Evolutionary conservation across 306 rosid genomes (phyloP).

Genomic region (Delonix regia): DNA sequence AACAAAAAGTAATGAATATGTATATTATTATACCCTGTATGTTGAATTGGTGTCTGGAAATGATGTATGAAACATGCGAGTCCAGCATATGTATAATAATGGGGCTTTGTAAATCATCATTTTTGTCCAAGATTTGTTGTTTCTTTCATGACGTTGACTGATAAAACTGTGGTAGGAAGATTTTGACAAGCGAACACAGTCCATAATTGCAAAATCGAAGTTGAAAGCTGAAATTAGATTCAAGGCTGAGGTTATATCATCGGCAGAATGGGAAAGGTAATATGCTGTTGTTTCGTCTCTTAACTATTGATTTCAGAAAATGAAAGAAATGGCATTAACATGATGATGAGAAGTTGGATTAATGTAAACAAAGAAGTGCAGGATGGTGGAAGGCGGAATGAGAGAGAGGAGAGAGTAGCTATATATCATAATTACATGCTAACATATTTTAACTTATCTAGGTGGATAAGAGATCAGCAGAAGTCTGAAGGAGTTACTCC

Average conservation of each 20-base stretch:
- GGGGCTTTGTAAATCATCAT: slow-evolving; percentile 21
- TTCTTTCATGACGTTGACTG: slow-evolving; percentile 36
- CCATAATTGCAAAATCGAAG: slow-evolving; percentile 78
- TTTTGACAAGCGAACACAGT: slow-evolving; percentile 89
- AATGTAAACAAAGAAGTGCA: slow-evolving; percentile 15
- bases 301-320: background rate
- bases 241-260: slow-evolving; percentile 85
- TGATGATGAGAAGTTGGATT: slow-evolving; percentile 19
- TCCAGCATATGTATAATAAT: slow-evolving; percentile 2
- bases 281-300: slow-evolving; percentile 31
- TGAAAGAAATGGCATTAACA: slow-evolving; percentile 15
- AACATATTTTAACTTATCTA: slow-evolving; percentile 42
- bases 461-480: slow-evolving; percentile 97
- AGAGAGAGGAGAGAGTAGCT: slow-evolving; percentile 19
- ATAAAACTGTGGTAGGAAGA: slow-evolving; percentile 71
- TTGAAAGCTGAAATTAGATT: slow-evolving; percentile 93
- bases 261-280: slow-evolving; percentile 95
- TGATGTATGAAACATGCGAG: background rate
- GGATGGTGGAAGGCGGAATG: background rate
- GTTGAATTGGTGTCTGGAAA: background rate
- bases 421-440: slow-evolving; percentile 3
- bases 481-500: slow-evolving; percentile 86
- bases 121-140: slow-evolving; percentile 17
- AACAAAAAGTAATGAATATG: background rate
- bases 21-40: background rate